Percentiles rank a stretch among this genome's conserved stretches.
Conservation (phyloP, 441 rosid species). For the Mallotus japonicus region DNA sequence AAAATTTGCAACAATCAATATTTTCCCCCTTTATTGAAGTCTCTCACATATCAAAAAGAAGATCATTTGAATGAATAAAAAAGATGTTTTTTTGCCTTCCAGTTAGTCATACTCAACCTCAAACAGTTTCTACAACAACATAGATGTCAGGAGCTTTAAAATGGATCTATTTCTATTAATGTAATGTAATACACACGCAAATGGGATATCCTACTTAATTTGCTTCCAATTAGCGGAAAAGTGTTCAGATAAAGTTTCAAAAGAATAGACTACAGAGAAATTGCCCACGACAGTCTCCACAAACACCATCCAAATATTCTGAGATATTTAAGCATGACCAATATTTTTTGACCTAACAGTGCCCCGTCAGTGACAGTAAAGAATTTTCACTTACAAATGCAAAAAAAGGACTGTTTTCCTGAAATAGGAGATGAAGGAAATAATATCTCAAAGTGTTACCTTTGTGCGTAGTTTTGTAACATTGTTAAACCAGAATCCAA, state of each 20-base stretch:
- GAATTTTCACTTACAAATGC: background rate
- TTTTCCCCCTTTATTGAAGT: background rate
- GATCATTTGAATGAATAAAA: too few relatives aligned
- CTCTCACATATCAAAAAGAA: background rate
- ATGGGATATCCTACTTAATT: background rate
- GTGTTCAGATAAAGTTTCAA: background rate
- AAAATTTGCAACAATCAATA: background rate
- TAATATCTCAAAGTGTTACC: conserved; percentile 42
- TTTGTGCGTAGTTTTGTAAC: conserved; percentile 66
- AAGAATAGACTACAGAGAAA: background rate
- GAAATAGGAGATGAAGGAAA: background rate
- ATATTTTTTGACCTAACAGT: conserved; percentile 10
- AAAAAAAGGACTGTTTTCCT: background rate
- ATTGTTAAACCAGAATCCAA: conserved; percentile 89
- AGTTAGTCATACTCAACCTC: too few relatives aligned
- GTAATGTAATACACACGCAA: too few relatives aligned
- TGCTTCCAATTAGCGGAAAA: background rate
- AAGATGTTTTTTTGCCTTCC: too few relatives aligned
- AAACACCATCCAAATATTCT: background rate
- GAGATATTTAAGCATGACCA: conserved; percentile 7
- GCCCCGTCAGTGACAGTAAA: background rate
- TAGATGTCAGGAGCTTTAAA: too few relatives aligned
- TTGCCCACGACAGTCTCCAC: background rate
- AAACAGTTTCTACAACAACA: too few relatives aligned
- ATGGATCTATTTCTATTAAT: too few relatives aligned